Percentiles rank a stretch among this genome's conserved stretches.
phyloP scores from a whole-genome alignment of 78 protist species.

The Isochrysis galbana region DNA sequence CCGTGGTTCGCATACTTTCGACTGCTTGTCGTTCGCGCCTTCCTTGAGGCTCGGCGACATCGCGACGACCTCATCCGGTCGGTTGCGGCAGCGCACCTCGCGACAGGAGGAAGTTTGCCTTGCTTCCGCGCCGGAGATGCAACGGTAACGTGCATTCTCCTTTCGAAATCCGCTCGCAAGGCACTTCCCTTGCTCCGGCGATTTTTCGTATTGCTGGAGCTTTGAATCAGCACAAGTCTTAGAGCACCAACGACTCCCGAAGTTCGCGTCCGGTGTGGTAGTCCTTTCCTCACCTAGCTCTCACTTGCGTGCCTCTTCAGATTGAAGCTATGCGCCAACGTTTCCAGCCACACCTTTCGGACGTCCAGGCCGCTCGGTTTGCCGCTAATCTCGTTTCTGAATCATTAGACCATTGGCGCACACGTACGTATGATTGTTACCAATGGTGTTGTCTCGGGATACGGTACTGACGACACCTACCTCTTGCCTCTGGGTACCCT shows the following conservation, averaged over 20 bases:
- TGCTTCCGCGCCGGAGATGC: slow-evolving; percentile 15
- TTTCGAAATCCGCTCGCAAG: no score
- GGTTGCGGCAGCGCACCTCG: neutral
- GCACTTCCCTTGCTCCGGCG: no score
- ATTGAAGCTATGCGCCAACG: slow-evolving; percentile 1
- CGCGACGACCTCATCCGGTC: neutral
- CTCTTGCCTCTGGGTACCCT: no score
- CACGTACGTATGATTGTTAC: neutral
- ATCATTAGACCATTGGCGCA: neutral
- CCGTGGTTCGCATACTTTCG: slow-evolving; percentile 30
- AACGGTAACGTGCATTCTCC: no score
- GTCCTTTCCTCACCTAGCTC: no score
- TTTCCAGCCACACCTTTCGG: neutral
- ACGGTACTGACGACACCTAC: neutral
- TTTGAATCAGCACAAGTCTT: no score
- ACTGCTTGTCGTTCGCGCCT: slow-evolving; percentile 45
- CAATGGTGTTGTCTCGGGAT: neutral
- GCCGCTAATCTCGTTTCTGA: neutral
- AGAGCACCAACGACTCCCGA: no score
- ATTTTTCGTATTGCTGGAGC: no score
- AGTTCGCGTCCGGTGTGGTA: no score
- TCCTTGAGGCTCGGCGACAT: slow-evolving; percentile 37
- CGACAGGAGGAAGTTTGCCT: neutral
- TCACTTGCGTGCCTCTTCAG: no score
- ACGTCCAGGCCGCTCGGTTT: neutral